phyloP scores from a whole-genome alignment of 1,284 basidiomycete genomes.

The Ustilago shanxiensis region DNA sequence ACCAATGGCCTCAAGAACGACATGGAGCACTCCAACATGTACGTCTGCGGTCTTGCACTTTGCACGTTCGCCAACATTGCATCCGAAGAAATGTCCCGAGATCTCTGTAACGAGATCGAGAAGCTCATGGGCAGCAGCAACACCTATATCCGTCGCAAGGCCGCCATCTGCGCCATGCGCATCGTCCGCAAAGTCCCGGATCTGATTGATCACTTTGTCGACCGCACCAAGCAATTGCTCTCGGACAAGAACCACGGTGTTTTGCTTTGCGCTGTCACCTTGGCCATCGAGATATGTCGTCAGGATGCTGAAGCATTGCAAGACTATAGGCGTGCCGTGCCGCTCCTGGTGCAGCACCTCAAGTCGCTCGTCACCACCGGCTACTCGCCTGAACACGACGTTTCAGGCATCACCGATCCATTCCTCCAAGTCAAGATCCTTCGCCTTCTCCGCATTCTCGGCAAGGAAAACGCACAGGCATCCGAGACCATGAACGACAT shows the following conservation, averaged over 20 bases:
- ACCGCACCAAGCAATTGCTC: conserved; percentile 88
- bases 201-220: conserved; percentile 90
- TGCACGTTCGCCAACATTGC: conserved; percentile 99
- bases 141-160: conserved; percentile 99
- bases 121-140: conserved; percentile 97
- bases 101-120: conserved; percentile 81
- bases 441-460: conserved; percentile 90
- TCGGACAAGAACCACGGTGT: conserved; percentile 98
- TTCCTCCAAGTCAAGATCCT: conserved; percentile 98
- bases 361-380: conserved; percentile 96
- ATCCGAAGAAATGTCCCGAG: conserved; percentile 77
- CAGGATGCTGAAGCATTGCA: conserved; percentile 80
- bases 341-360: conserved; percentile 91
- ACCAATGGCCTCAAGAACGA: conserved; percentile 99
- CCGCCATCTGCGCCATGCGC: conserved; percentile 94
- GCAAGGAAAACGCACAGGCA: conserved; percentile 84
- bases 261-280: conserved; percentile 89
- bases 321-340: conserved; percentile 92
- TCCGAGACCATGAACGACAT: conserved; percentile 98
- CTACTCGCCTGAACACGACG: conserved; percentile 98
- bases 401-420: conserved; percentile 98
- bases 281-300: conserved; percentile 94
- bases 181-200: conserved; percentile 98
- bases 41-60: conserved; percentile 94
- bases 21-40: conserved; percentile 99